phyloP scores from a whole-genome alignment of 768 basidiomycete species.

The Artomyces pyxidatus region DNA sequence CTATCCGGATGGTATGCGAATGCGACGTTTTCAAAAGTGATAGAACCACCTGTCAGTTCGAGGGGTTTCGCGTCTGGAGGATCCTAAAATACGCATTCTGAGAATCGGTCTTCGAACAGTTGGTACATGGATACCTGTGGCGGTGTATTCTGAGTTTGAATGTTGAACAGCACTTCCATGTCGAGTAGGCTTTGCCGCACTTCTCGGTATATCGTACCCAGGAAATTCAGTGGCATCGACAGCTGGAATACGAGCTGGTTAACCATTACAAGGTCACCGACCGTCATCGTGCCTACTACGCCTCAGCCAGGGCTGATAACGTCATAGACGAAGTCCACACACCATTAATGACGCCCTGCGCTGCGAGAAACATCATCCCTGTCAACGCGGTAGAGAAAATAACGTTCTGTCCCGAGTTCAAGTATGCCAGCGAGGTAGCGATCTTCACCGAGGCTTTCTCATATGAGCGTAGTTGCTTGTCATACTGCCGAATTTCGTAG shows the following conservation, averaged over 20 bases:
- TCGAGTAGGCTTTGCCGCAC: conserved; percentile 92
- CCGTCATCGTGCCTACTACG: conserved; percentile 82
- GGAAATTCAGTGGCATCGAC: conserved; percentile 91
- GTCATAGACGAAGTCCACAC: conserved; percentile 11
- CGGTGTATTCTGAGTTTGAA: conserved; percentile 74
- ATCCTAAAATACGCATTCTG: conserved; percentile 41
- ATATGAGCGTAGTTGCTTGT: conserved; percentile 77
- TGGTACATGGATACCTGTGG: conserved; percentile 38
- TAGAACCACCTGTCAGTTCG: conserved; percentile 69
- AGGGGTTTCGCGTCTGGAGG: conserved; percentile 60
- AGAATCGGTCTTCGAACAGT: background rate
- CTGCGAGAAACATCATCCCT: conserved; percentile 91
- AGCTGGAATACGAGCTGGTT: conserved; percentile 98
- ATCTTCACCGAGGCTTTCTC: conserved; percentile 93
- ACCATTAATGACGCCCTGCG: conserved; percentile 92
- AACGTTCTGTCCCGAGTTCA: conserved; percentile 95
- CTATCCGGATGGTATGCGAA: conserved; percentile 91
- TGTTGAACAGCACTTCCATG: conserved; percentile 92
- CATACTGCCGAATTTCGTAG: conserved; percentile 87
- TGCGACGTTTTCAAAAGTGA: conserved; percentile 85
- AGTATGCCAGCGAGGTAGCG: conserved; percentile 83
- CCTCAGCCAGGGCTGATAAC: background rate
- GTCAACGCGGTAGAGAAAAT: conserved; percentile 95
- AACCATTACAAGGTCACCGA: conserved; percentile 98
- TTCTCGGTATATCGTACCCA: conserved; percentile 96